Base-by-base conservation (phyloP, 2,329 filamentous ascomycete genomes). In the Pseudocercospora cruenta region DNA sequence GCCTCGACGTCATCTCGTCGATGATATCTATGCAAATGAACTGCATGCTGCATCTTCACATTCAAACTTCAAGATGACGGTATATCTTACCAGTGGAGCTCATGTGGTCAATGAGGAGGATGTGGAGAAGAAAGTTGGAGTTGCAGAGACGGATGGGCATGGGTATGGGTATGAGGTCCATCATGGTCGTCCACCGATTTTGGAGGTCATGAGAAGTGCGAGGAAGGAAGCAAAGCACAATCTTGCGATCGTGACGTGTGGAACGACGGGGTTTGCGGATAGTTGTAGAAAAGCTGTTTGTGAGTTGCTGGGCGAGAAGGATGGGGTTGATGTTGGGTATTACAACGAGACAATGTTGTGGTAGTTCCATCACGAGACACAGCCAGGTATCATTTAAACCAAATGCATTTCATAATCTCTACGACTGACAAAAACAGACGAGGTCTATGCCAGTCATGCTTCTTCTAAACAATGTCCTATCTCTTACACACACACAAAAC, bases 241-340 rank as follows among this genome's bases (percentile, higher is more conserved):
- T 57, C 53, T 71, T 61, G 70, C 68, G n/a, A 36, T 72, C 9
- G 60, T 72, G 21, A 68, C 60, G 12, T 72, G 68, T 53, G 70
- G 69, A 5, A 62, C 69, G 10, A 62, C 68, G 33, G 57, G 66
- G 26, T 67, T 72, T 22, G 64, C 65, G 24, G 69, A 71, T 66
- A 65, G 36, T 39, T 71, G 69, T 53, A 63, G 69, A 14, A 59
- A 45, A 24, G 69, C 69, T 22, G 55, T 71, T 10, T 68, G 67
- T 7, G 62, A 67, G 22, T 33, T 69, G 21, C 33, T 72, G 36
- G 63, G 67, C 9, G 66, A 73, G 49, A 45, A 64, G 14, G 64
- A 67, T 21, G 62, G 66, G 31, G 36, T 67, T 43, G 62, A 39
- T 2, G 36, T 74, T 14, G 66, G 64, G 49, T 71, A 63, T 47